Conservation (phyloP, 768 basidiomycete species). For the Auriscalpium vulgare region DNA sequence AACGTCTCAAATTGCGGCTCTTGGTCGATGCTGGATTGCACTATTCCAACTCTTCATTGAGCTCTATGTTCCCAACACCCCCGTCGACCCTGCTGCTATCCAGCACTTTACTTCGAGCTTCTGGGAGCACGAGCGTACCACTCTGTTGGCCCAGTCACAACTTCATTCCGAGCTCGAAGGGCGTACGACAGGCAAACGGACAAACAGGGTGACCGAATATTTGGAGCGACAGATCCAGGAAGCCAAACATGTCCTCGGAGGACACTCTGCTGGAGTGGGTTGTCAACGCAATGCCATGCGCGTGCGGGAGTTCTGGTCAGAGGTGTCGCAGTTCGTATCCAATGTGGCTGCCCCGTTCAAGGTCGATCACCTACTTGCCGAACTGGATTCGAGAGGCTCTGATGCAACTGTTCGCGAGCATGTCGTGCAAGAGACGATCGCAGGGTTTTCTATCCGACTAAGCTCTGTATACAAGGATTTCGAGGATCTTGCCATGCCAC, state of each 20-base stretch:
- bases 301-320: constrained; percentile 63
- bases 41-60: constrained; percentile 53
- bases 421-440: constrained; percentile 71
- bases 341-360: constrained; percentile 46
- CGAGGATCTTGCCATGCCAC: constrained; percentile 58
- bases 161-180: constrained; percentile 51
- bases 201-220: constrained; percentile 40
- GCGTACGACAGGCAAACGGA: constrained; percentile 45
- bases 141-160: constrained; percentile 39
- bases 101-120: constrained; percentile 40
- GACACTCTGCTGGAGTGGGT: constrained; percentile 22
- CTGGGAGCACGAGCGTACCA: constrained; percentile 31
- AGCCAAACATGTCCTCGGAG: constrained; percentile 20
- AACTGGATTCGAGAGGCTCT: constrained; percentile 28
- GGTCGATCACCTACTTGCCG: constrained; percentile 37
- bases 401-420: constrained; percentile 47
- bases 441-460: constrained; percentile 70
- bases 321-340: constrained; percentile 65
- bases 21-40: constrained; percentile 52
- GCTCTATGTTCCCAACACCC: constrained; percentile 74
- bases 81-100: constrained; percentile 79
- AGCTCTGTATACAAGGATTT: constrained; percentile 60
- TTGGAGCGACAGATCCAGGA: constrained; percentile 31
- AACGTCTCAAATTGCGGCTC: neutral
- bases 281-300: constrained; percentile 35